A percentile compares a stretch with the other conserved stretches of the same genome.
These are phyloP conservation scores for Pycnococcus provasolii DNA, from an alignment of 139 green algal genomes.

Conservation along the genomic window DNA sequence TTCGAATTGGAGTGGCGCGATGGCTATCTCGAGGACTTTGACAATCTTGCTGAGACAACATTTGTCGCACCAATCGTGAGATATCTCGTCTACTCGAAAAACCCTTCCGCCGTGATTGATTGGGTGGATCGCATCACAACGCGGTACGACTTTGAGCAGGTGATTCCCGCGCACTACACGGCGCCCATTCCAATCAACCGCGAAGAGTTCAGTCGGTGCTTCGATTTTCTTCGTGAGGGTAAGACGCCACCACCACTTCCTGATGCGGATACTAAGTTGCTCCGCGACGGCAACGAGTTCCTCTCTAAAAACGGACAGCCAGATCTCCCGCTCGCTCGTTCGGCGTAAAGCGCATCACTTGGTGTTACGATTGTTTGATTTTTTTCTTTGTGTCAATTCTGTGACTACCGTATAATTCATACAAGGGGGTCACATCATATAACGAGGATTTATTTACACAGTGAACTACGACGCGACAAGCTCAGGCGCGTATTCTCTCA, in stretches of 20 bases:
- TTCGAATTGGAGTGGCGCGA: not conserved
- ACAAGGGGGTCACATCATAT: no score
- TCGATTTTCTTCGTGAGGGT: not conserved
- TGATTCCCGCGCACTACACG: slow-evolving; percentile 18
- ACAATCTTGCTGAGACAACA: not conserved
- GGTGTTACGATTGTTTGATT: no score
- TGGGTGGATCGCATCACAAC: not conserved
- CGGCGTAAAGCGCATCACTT: no score
- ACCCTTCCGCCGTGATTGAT: not conserved
- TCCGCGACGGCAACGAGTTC: not conserved
- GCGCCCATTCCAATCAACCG: slow-evolving; percentile 8
- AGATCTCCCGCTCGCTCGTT: not conserved
- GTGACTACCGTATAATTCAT: no score
- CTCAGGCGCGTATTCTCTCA: no score
- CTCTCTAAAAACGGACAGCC: not conserved
- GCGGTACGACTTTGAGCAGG: slow-evolving; percentile 9
- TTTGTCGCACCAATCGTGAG: slow-evolving; percentile 6
- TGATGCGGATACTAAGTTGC: not conserved
- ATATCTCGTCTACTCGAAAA: not conserved
- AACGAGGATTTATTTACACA: no score
- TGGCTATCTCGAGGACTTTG: slow-evolving; percentile 1
- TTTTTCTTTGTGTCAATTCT: no score
- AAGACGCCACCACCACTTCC: not conserved
- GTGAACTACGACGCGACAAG: no score
- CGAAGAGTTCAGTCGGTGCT: slow-evolving; percentile 7